Conservation (phyloP, 2,329 filamentous ascomycete genomes). For the Allantophomopsis lycopodina region DNA sequence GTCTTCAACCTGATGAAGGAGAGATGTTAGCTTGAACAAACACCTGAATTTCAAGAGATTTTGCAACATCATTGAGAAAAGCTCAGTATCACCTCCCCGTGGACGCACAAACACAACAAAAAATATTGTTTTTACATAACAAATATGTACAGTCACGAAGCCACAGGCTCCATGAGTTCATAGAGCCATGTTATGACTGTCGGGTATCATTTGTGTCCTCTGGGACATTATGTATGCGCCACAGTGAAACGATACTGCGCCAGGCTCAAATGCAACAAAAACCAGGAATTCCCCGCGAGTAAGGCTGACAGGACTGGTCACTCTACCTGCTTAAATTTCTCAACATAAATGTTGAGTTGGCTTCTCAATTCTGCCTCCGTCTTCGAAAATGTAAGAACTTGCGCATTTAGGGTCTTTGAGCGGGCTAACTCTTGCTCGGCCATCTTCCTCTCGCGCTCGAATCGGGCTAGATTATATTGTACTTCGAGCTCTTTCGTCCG, state of each 20-base stretch:
- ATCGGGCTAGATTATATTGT: constrained; percentile 77
- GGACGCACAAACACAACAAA: no score
- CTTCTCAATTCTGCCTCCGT: constrained; percentile 88
- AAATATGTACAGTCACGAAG: no score
- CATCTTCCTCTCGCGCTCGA: constrained; percentile 79
- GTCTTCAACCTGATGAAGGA: constrained; percentile 71
- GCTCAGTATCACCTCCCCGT: no score
- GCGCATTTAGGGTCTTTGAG: constrained; percentile 73
- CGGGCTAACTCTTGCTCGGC: constrained; percentile 71
- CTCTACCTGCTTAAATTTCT: constrained; percentile 96
- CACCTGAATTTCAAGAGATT: no score
- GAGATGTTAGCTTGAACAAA: constrained; percentile 21
- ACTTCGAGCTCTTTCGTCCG: constrained; percentile 94
- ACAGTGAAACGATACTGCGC: no score
- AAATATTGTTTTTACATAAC: no score
- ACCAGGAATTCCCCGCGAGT: not conserved
- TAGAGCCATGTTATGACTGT: no score
- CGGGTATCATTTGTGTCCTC: no score
- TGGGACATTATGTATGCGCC: no score
- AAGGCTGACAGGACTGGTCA: constrained; percentile 17
- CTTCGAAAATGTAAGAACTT: constrained; percentile 91
- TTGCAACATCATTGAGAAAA: no score
- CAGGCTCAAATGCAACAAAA: no score
- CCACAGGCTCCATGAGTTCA: no score
- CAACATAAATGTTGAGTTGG: constrained; percentile 95